phyloP scores from a whole-genome alignment of 2,329 filamentous ascomycete genomes.

The Verticillium albo-atrum region DNA sequence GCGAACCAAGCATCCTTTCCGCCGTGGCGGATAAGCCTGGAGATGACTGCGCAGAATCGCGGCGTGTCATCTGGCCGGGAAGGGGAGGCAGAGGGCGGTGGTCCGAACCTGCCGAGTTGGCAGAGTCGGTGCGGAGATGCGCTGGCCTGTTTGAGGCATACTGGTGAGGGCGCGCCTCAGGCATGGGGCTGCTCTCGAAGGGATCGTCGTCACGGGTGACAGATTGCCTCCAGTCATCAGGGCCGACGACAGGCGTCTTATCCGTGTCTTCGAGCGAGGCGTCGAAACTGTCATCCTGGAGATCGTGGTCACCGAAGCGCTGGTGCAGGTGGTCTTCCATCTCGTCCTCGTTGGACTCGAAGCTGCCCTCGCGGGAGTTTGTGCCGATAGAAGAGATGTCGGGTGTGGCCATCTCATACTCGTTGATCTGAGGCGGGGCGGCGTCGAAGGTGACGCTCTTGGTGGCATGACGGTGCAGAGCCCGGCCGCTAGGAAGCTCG shows the following conservation, averaged over 20 bases:
- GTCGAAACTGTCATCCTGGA: slow-evolving; percentile 87
- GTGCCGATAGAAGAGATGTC: slow-evolving; percentile 90
- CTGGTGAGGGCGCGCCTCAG: slow-evolving; percentile 41
- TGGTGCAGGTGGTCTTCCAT: slow-evolving; percentile 60
- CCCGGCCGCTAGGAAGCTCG: slow-evolving; percentile 59
- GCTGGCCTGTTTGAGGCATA: slow-evolving; percentile 45
- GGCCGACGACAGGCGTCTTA: slow-evolving; percentile 96
- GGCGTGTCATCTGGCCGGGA: slow-evolving; percentile 52
- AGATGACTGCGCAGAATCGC: slow-evolving; percentile 50
- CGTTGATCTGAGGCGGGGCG: slow-evolving; percentile 88
- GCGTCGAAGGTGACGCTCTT: slow-evolving; percentile 98
- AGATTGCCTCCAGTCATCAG: slow-evolving; percentile 85
- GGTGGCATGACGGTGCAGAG: slow-evolving; percentile 69
- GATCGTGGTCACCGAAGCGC: slow-evolving; percentile 50
- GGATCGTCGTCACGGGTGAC: slow-evolving; percentile 50
- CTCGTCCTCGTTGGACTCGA: slow-evolving; percentile 76
- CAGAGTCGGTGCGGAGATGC: slow-evolving; percentile 64
- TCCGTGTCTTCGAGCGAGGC: slow-evolving; percentile 92
- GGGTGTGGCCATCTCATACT: slow-evolving; percentile 97
- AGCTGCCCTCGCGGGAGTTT: slow-evolving; percentile 88
- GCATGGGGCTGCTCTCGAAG: slow-evolving; percentile 68
- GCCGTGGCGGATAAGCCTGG: slow-evolving; percentile 64
- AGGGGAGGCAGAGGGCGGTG: slow-evolving; percentile 83
- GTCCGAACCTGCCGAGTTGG: slow-evolving; percentile 57
- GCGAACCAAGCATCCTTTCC: slow-evolving; percentile 64